Evolutionary conservation across 1,139 yeast species (phyloP).

Genomic region (Suhomyces anneliseae): DNA sequence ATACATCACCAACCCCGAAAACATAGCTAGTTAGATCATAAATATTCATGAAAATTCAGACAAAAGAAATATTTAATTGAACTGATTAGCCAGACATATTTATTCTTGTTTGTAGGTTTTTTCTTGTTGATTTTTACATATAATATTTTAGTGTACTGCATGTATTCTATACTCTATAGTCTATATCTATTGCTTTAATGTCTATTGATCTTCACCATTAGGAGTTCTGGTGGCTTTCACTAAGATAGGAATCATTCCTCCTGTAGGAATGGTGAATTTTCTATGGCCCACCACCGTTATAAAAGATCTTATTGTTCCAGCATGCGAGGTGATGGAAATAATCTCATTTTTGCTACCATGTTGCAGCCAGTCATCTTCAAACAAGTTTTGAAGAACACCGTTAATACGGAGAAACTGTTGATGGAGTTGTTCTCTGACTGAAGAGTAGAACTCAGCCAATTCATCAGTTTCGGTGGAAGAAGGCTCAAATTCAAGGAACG

Average conservation of each 20-base stretch:
- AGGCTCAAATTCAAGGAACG: constrained; percentile 33
- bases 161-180: neutral
- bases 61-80: too few species aligned
- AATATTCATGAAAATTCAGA: too few species aligned
- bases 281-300: constrained; percentile 55
- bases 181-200: neutral
- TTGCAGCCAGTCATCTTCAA: constrained; percentile 31
- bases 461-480: constrained; percentile 51
- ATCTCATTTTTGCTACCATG: constrained; percentile 17
- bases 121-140: neutral
- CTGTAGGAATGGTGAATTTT: constrained; percentile 56
- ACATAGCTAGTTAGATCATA: too few species aligned
- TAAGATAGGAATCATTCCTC: constrained; percentile 66
- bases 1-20: too few species aligned
- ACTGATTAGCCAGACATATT: too few species aligned
- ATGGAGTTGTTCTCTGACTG: constrained; percentile 42
- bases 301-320: constrained; percentile 58
- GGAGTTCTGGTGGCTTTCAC: constrained; percentile 38
- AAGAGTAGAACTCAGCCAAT: constrained; percentile 28
- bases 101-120: too few species aligned
- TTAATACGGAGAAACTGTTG: constrained; percentile 54
- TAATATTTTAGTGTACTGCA: constrained; percentile 1
- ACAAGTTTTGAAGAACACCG: constrained; percentile 51
- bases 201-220: neutral
- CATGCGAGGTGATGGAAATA: constrained; percentile 59